Percentiles rank a stretch among this genome's conserved stretches.
Evolutionary conservation across 2,329 filamentous ascomycete species (phyloP).

Genomic region (Colletotrichum sublineola): DNA sequence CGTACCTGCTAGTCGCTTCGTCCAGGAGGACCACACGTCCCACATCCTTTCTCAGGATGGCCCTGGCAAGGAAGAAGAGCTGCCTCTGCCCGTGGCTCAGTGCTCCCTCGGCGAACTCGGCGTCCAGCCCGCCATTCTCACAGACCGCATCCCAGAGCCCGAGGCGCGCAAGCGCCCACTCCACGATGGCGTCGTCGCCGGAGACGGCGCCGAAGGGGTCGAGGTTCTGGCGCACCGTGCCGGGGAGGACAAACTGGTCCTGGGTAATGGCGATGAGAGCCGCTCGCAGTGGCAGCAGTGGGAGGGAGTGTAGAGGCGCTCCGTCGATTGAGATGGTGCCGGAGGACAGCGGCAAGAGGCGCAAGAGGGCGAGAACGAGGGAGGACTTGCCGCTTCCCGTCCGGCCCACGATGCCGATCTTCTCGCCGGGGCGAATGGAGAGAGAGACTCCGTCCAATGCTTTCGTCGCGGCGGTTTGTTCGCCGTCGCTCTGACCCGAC

Average conservation of each 20-base stretch:
- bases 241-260: slow-evolving; percentile 35
- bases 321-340: slow-evolving; percentile 55
- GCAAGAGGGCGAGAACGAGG: slow-evolving; percentile 53
- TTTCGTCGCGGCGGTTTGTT: slow-evolving; percentile 31
- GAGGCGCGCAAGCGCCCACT: slow-evolving; percentile 20
- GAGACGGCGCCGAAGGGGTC: slow-evolving; percentile 24
- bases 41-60: slow-evolving; percentile 49
- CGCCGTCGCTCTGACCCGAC: slow-evolving; percentile 42
- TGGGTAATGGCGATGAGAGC: slow-evolving; percentile 41
- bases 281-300: slow-evolving; percentile 40
- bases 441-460: slow-evolving; percentile 57
- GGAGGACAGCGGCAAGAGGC: slow-evolving; percentile 59
- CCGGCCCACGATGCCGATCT: slow-evolving; percentile 53
- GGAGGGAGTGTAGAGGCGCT: slow-evolving; percentile 35
- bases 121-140: slow-evolving; percentile 32
- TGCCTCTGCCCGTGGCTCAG: slow-evolving; percentile 53
- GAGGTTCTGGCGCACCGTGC: slow-evolving; percentile 70
- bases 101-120: slow-evolving; percentile 47
- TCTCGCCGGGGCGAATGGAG: slow-evolving; percentile 48
- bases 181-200: slow-evolving; percentile 56
- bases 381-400: slow-evolving; percentile 49
- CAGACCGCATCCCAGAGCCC: slow-evolving; percentile 47
- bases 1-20: slow-evolving; percentile 52
- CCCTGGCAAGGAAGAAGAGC: slow-evolving; percentile 50
- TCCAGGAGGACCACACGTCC: slow-evolving; percentile 60